Evolutionary conservation across 176 grass and related monocot species (phyloP).

Genomic region (Alloteropsis semialata): DNA sequence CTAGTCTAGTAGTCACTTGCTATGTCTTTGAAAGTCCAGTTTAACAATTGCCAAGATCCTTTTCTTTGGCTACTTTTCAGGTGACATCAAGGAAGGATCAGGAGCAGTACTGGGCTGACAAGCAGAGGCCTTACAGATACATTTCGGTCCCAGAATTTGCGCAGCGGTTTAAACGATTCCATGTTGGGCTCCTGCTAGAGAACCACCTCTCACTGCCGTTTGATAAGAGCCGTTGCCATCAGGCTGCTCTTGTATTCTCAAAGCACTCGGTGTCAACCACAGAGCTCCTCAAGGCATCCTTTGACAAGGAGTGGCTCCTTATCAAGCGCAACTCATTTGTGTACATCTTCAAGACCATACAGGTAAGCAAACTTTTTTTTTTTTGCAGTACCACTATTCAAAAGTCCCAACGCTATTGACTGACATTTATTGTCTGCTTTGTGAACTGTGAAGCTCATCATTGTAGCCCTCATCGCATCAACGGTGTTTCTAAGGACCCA

Average conservation of each 20-base stretch:
- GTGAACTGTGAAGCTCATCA: constrained; percentile 55
- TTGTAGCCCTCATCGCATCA: constrained; percentile 67
- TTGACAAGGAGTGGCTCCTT: constrained; percentile 96
- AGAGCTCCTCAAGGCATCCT: constrained; percentile 84
- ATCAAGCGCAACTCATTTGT: constrained; percentile 98
- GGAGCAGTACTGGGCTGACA: constrained; percentile 92
- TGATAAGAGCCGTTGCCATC: constrained; percentile 70
- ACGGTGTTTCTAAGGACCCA: constrained; percentile 73
- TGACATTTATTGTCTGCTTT: constrained; percentile 2
- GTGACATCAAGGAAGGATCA: constrained; percentile 98
- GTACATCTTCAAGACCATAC: constrained; percentile 89
- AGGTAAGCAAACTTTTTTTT: constrained; percentile 40
- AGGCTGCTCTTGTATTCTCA: constrained; percentile 87
- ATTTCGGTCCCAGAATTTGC: constrained; percentile 83
- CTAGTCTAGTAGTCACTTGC: constrained; percentile 13
- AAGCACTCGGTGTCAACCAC: constrained; percentile 57
- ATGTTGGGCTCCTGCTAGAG: constrained; percentile 76
- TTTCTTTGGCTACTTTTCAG: constrained; percentile 28
- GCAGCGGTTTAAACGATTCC: constrained; percentile 60
- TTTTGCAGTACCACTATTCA: neutral
- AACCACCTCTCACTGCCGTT: constrained; percentile 81
- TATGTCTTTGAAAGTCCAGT: constrained; percentile 11
- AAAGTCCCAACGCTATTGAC: neutral
- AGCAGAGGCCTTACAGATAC: constrained; percentile 68
- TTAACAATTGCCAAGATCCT: constrained; percentile 2